Evolutionary conservation across 164 flowering plant genomes (phyloP).

Genomic region (Malania oleifera): DNA sequence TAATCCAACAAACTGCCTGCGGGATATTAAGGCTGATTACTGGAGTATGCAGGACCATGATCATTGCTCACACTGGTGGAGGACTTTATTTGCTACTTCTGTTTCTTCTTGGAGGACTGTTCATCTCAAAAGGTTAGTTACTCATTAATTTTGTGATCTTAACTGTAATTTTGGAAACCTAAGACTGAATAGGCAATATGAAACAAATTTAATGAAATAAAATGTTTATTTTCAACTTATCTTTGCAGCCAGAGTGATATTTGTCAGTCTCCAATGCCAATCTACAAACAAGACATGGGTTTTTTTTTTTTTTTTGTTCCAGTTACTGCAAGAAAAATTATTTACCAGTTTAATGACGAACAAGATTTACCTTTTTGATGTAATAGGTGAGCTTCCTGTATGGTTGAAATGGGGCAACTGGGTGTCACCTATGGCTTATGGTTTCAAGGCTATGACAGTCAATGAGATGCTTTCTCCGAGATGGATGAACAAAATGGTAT

Average conservation of each 20-base stretch:
- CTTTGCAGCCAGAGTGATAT: too few species aligned
- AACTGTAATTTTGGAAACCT: not conserved
- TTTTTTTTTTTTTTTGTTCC: too few species aligned
- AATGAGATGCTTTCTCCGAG: not conserved
- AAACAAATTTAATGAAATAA: too few species aligned
- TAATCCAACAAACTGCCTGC: constrained; percentile 1
- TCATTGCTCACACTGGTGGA: constrained; percentile 1
- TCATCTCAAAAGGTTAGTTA: not conserved
- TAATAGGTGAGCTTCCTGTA: not conserved
- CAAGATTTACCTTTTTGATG: too few species aligned
- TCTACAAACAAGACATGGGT: too few species aligned
- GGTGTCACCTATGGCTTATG: constrained; percentile 1
- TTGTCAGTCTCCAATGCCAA: too few species aligned
- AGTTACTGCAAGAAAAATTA: too few species aligned
- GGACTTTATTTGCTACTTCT: not conserved
- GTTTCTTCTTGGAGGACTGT: not conserved
- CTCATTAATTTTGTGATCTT: not conserved
- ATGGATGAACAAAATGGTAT: constrained; percentile 9
- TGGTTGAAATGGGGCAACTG: constrained; percentile 4
- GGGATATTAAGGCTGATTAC: constrained; percentile 2
- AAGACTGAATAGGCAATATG: too few species aligned
- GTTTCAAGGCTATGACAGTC: not conserved
- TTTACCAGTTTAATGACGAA: too few species aligned
- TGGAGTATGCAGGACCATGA: constrained; percentile 6
- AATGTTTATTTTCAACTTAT: too few species aligned